Conservation (phyloP, 306 rosid species). For the Malus asiatica region DNA sequence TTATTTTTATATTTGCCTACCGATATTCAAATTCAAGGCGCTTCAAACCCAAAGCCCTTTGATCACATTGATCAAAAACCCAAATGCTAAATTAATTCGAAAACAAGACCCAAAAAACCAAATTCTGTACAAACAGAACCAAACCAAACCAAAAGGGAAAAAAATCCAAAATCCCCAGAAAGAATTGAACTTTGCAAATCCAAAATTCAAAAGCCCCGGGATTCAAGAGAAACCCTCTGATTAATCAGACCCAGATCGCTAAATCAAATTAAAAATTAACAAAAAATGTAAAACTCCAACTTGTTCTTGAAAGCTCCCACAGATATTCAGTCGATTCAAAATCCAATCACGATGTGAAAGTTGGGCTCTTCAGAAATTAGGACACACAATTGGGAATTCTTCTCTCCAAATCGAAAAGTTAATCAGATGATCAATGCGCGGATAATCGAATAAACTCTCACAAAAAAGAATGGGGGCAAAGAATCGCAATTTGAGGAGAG, state of each 20-base stretch:
- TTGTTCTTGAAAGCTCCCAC: background rate
- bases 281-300: background rate
- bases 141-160: background rate
- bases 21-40: slow-evolving; percentile 14
- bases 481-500: slow-evolving; percentile 23
- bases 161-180: slow-evolving; percentile 9
- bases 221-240: slow-evolving; percentile 8
- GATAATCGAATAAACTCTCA: slow-evolving; percentile 28
- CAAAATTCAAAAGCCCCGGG: slow-evolving; percentile 2
- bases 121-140: slow-evolving; percentile 5
- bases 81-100: background rate
- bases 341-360: background rate
- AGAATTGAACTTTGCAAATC: background rate
- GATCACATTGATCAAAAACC: slow-evolving; percentile 26
- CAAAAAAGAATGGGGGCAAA: slow-evolving; percentile 7
- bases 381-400: background rate
- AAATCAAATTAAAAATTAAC: background rate
- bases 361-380: background rate
- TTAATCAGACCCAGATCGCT: background rate
- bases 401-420: background rate
- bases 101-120: background rate
- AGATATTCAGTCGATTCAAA: background rate
- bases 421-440: background rate
- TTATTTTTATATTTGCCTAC: background rate
- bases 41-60: slow-evolving; percentile 1